A percentile compares a stretch with the other conserved stretches of the same genome.
Conservation (phyloP, 345 rosid species). For the Rhizophora mangle region DNA sequence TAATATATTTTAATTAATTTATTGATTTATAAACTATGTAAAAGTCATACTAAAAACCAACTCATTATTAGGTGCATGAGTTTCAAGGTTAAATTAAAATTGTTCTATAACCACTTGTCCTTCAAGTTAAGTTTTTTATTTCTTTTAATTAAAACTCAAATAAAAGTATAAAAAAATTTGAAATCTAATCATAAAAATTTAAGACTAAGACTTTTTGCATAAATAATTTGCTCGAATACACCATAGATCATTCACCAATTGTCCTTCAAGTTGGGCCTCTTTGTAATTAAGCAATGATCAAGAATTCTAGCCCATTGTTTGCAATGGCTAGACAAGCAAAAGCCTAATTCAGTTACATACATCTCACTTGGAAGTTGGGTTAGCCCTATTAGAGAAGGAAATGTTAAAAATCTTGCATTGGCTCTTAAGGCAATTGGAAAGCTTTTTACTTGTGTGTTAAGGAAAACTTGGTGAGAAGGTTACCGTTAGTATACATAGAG, state of each 20-base stretch:
- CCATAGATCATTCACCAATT: slow-evolving; percentile 16
- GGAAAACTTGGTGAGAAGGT: slow-evolving; percentile 50
- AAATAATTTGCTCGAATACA: neutral
- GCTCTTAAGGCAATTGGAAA: slow-evolving; percentile 43
- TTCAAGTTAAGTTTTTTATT: too few relatives aligned
- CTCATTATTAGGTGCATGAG: too few relatives aligned
- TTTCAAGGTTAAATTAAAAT: too few relatives aligned
- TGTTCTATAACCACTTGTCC: too few relatives aligned
- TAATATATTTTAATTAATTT: too few relatives aligned
- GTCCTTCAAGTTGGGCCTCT: slow-evolving; percentile 50
- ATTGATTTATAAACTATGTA: too few relatives aligned
- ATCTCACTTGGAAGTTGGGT: slow-evolving; percentile 90
- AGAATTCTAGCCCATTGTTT: slow-evolving; percentile 56
- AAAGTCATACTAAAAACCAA: too few relatives aligned
- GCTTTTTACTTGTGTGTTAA: slow-evolving; percentile 72
- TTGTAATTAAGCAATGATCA: slow-evolving; percentile 21
- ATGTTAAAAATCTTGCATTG: slow-evolving; percentile 44
- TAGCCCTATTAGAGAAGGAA: slow-evolving; percentile 59
- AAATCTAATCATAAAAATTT: too few relatives aligned
- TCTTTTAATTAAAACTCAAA: too few relatives aligned
- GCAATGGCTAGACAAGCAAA: slow-evolving; percentile 59
- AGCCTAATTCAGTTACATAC: slow-evolving; percentile 47
- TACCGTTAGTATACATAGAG: slow-evolving; percentile 47
- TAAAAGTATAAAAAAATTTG: too few relatives aligned
- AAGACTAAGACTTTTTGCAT: neutral